These are phyloP conservation scores for Aschersonia sp. DNA, from an alignment of 2,329 filamentous ascomycete species.

Conservation along the genomic window DNA sequence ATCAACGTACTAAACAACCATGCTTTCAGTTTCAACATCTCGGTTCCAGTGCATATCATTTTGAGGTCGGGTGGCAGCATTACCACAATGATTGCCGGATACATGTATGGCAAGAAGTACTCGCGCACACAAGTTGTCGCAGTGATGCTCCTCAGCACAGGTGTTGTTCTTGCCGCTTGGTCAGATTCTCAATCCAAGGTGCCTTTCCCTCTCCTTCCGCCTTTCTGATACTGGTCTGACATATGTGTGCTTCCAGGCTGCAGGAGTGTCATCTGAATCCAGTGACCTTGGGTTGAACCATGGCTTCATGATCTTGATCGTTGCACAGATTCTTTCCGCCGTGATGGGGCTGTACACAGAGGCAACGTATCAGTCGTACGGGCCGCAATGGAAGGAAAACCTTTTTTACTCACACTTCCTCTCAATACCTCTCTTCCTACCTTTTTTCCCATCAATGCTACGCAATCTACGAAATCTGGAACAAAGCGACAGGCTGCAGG, in stretches of 20 bases:
- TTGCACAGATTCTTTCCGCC: constrained; percentile 81
- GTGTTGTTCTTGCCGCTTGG: constrained; percentile 78
- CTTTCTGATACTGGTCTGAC: background rate
- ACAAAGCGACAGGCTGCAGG: constrained; percentile 41
- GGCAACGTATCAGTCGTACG: constrained; percentile 72
- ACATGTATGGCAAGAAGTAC: constrained; percentile 73
- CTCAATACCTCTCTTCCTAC: constrained; percentile 61
- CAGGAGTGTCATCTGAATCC: background rate
- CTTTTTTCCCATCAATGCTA: constrained; percentile 50
- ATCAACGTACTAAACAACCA: constrained; percentile 97
- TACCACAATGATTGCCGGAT: constrained; percentile 86
- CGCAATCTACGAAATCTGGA: constrained; percentile 50
- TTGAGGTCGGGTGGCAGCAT: constrained; percentile 89
- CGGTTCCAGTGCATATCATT: constrained; percentile 93
- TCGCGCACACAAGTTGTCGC: constrained; percentile 65
- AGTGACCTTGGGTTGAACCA: constrained; percentile 25
- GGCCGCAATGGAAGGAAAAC: constrained; percentile 87
- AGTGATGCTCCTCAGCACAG: constrained; percentile 69
- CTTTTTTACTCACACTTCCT: constrained; percentile 82
- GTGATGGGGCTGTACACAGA: constrained; percentile 95
- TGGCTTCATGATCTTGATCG: constrained; percentile 68
- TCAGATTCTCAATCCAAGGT: constrained; percentile 80
- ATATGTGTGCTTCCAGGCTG: background rate
- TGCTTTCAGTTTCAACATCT: constrained; percentile 94
- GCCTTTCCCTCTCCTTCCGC: constrained; percentile 9